Evolutionary conservation across 2,329 filamentous ascomycete species (phyloP), one percentile per base, ranked within the genome.

Genomic region (Arthrinium phaeospermum): DNA sequence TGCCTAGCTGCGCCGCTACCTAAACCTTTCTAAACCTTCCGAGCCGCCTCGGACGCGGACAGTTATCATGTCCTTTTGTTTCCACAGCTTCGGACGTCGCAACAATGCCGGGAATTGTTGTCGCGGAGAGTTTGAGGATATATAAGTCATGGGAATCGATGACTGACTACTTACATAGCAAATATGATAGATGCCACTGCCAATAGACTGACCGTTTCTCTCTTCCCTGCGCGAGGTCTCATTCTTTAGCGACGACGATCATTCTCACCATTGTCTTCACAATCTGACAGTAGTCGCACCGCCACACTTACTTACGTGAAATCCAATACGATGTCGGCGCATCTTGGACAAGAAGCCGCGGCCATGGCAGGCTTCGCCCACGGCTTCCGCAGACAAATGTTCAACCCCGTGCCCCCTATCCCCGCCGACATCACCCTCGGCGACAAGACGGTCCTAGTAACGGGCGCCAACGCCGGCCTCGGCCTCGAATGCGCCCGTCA

Each of bases 401-500:
- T 69, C 24, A 14, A 47, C n/a, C 24, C 57, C 41, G 72, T 71
- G 6, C 72, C 72, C 3, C 57, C 72, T 24, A 68, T 73, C 41
- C 72, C 72, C 30, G 47, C 67, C 4, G 70, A 44, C 22, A 27
- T 73, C 3, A 83, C 83, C 13, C 77, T 83, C 24, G 83, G 73
- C 5, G 77, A 78, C 30, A 77, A 82, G 74, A 78, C 79, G 12
- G 79, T 81, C 44, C 81, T 85, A 51, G 78, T 85, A 3, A 84
- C 84, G 0, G 84, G 84, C 49, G 34, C 72, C 24, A 73, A 71
- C 12, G 30, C 45, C 12, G 72, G 72, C 22, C 70, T 73, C 3
- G 84, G 84, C 14, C 77, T 83, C 24, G 83, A 85, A 77, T 75
- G 79, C 6, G 78, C 80, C 22, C 74, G 76, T 3, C 82, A 85